A percentile compares a stretch with the other conserved stretches of the same genome.
Evolutionary conservation across 805 yeast species (phyloP).

Genomic region (Starmera quercuum): DNA sequence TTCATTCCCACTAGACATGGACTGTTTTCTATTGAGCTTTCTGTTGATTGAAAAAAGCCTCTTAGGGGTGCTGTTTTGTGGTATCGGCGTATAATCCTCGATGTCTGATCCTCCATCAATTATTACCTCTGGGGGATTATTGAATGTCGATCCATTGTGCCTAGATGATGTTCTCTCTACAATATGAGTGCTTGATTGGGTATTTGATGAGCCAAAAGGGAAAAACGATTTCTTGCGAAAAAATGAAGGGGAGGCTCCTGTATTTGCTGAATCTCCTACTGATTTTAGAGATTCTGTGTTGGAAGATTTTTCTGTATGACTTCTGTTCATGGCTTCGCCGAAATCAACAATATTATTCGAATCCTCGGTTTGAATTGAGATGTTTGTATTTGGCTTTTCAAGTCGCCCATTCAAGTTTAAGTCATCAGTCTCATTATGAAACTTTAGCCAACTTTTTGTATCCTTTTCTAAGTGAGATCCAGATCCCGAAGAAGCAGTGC

Average conservation of each 20-base stretch:
- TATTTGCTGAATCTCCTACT: not conserved
- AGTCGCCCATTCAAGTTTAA: not conserved
- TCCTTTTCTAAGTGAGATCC: constrained; percentile 11
- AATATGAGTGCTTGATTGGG: no score
- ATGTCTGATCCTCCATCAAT: constrained; percentile 8
- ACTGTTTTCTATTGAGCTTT: constrained; percentile 14
- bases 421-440: constrained; percentile 2
- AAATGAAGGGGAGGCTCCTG: constrained; percentile 18
- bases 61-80: constrained; percentile 5
- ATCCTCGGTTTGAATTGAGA: not conserved
- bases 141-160: constrained; percentile 1
- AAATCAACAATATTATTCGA: no score
- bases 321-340: no score
- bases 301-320: no score
- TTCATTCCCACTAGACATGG: not conserved
- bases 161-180: not conserved
- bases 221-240: constrained; percentile 27
- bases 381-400: constrained; percentile 1
- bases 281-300: constrained; percentile 8
- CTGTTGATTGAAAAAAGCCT: constrained; percentile 15
- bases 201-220: constrained; percentile 32
- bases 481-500: constrained; percentile 7
- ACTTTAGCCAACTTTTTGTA: constrained; percentile 12
- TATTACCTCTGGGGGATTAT: not conserved
- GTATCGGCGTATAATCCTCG: constrained; percentile 13